Conservation (phyloP, 208 protist species). For the Strigomonas culicis region DNA sequence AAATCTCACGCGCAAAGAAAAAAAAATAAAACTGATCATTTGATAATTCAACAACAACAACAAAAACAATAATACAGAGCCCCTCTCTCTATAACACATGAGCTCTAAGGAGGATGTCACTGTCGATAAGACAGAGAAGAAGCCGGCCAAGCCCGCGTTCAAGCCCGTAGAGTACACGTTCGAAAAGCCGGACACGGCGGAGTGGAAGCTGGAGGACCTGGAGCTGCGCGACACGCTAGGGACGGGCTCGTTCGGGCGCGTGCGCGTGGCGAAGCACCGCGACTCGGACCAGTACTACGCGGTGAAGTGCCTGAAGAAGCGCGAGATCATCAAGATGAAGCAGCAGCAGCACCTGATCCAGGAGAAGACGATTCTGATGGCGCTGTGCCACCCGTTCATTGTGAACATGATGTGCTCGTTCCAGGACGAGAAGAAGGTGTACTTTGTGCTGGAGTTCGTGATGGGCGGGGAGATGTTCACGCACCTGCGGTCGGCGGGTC, state of each 20-base stretch:
- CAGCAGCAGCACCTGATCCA: constrained; percentile 82
- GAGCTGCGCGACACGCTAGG: constrained; percentile 87
- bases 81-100: neutral
- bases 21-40: too few species aligned
- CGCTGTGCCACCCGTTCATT: constrained; percentile 92
- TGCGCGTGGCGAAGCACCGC: constrained; percentile 86
- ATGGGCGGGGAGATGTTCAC: constrained; percentile 91
- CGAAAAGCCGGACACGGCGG: constrained; percentile 66
- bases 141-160: constrained; percentile 10
- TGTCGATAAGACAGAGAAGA: constrained; percentile 3
- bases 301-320: constrained; percentile 90
- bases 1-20: neutral
- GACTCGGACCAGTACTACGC: constrained; percentile 84
- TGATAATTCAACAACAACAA: neutral
- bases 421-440: constrained; percentile 90
- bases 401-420: constrained; percentile 94
- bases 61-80: neutral
- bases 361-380: constrained; percentile 90
- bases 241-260: constrained; percentile 91
- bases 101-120: neutral
- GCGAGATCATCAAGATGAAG: constrained; percentile 86
- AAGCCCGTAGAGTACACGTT: constrained; percentile 26
- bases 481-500: constrained; percentile 77
- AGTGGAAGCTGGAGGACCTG: constrained; percentile 83
- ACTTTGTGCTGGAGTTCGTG: constrained; percentile 93